Base-by-base conservation (phyloP, 768 basidiomycete species). In the Daedalea quercina region DNA sequence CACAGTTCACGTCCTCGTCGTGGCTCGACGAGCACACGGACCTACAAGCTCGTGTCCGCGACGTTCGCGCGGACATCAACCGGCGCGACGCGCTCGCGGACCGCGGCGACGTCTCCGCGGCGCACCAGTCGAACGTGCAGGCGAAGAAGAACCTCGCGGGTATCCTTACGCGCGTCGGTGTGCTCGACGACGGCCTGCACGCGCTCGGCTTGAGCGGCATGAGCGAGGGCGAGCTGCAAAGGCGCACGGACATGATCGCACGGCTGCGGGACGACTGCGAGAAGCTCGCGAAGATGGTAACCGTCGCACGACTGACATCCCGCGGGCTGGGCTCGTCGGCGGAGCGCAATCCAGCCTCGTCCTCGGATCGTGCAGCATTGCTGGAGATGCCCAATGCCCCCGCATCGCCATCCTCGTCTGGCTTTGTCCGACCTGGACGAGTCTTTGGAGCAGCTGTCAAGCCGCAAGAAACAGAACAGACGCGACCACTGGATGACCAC, bases 1-100 rank as follows among this genome's bases (percentile, higher is more conserved):
- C 66, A 26, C 78, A 80, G 54, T 90, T 90, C 69, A 87, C 90
- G 0, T 75, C 81, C 1, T 73, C 90, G 9, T 81, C 83, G 41
- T 97, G 95, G 94, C 78, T 96, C 15, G 88, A 94, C 56, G 95
- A 96, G 68, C 90, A 94, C 62, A 70, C 80, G 50, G 84, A 86
- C 50, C 69, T 95, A 9, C 88, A 91, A 65, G 72, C 81, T 13
- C 78, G 83, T 28, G 75, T 92, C 43, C 84, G 94, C 35, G 82
- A 85, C 60, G 78, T 94, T 55, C 87, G 93, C 60, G 86, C 93
- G 3, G 84, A 88, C 58, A 79, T 96, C 68, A 87, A 91, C 71
- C 81, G 87, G 65, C 85, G 94, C 47, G 92, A 96, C 67, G 84
- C 91, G 0, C 79, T 94, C 53, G 79, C 85, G 3, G 81, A 86